Evolutionary conservation across 257 asterid genomes (phyloP).

Genomic region (Nicotiana benthamiana): DNA sequence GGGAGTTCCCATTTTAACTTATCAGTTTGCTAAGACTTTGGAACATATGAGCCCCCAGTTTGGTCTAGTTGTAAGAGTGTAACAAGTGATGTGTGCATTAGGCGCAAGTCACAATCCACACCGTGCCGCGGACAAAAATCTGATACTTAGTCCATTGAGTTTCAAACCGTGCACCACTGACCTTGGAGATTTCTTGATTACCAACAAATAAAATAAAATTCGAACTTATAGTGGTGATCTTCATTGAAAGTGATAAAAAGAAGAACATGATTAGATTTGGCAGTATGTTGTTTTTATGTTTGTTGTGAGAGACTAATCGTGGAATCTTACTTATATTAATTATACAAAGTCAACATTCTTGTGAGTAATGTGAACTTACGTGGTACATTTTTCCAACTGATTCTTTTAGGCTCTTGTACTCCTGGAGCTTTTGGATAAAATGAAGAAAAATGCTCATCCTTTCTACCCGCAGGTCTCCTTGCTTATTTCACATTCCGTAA

Average conservation of each 20-base stretch:
- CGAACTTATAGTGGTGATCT: not conserved
- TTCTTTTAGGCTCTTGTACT: slow-evolving; percentile 64
- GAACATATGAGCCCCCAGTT: not conserved
- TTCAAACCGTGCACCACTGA: too few relatives aligned
- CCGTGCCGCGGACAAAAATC: too few relatives aligned
- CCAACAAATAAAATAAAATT: too few relatives aligned
- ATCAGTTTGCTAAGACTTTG: not conserved
- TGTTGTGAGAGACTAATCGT: not conserved
- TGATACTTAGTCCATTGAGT: too few relatives aligned
- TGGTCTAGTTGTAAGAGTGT: too few relatives aligned
- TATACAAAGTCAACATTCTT: not conserved
- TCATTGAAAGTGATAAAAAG: not conserved
- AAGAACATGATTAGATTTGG: not conserved
- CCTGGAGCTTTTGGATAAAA: slow-evolving; percentile 58
- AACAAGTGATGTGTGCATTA: too few relatives aligned
- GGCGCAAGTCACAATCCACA: too few relatives aligned
- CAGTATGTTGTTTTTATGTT: not conserved
- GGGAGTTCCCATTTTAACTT: not conserved
- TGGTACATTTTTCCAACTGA: slow-evolving; percentile 2
- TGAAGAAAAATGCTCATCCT: slow-evolving; percentile 43
- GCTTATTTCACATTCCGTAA: not conserved
- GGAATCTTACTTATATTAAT: not conserved
- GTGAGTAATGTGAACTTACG: not conserved
- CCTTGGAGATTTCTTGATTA: too few relatives aligned
- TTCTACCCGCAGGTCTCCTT: slow-evolving; percentile 62